Evolutionary conservation across 345 rosid species (phyloP), one percentile per base, ranked within the genome.

Genomic region (Camelina laxa): DNA sequence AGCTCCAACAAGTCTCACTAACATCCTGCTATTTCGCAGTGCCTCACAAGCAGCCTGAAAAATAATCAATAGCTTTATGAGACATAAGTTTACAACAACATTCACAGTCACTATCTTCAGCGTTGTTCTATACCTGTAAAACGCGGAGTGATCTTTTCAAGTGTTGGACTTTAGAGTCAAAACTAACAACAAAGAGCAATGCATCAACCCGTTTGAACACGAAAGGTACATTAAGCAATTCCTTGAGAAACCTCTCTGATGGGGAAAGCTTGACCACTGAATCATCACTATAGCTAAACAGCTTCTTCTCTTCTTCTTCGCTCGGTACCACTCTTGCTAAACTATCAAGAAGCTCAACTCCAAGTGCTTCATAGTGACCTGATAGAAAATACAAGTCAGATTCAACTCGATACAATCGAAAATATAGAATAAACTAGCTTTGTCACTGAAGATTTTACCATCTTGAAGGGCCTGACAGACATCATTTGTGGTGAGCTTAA

Each of bases 341-440:
- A 76, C 93, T 90, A 77, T 92, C 97, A 30, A 96, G 90, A 49
- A 96, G 91, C 70, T 96, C 99, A 55, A 90, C 82, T 57, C 98
- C 98, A 68, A 96, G 80, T 11, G 87, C 78, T 67, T 88, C 97
- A 6, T 86, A 82, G 64, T 89, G 83, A 67, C 99, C 99, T 96
- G 86, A 78, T 70, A 38, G 4, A 58, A 48, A 19, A 65, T 1
- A 20, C 30, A 65, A 41, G 24, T 78, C 42, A 78, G 55, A 65
- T 8, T 60, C 38, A 61, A 16, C 65, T 67, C 65, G 6, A 53
- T 9, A 51, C 22, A 42, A 19, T 63, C 24, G n/a, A 54, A 17
- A 55, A 50, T 2, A 24, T 39, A 44, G 11, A 47, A 36, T 14
- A 69, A 27, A n/a, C 9, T n/a, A 35, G 24, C 33, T 10, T 2